Conservation (phyloP, 495 filamentous ascomycete species). For the Talaromyces trachyspermus region DNA sequence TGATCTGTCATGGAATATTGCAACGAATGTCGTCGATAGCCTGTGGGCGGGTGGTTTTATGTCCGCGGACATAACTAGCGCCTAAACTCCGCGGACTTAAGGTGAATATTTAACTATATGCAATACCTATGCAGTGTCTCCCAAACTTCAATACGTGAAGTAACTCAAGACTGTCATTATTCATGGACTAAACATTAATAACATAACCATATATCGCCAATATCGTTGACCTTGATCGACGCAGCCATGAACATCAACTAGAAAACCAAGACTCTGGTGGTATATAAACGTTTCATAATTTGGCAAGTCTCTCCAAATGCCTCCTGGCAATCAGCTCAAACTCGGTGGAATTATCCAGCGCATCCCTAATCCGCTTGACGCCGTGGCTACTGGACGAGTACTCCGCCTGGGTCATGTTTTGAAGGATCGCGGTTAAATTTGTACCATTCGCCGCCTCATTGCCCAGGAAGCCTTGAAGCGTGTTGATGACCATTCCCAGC, state of each 20-base stretch:
- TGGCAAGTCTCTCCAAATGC: constrained; percentile 2
- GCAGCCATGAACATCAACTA: background rate
- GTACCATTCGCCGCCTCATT: background rate
- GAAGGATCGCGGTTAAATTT: background rate
- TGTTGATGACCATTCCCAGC: constrained; percentile 24
- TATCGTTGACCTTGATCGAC: background rate
- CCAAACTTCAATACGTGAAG: too few relatives aligned
- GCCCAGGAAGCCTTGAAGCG: constrained; percentile 18
- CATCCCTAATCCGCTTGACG: background rate
- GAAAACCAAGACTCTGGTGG: background rate
- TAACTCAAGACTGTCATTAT: constrained; percentile 1
- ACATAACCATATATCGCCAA: background rate
- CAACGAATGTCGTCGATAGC: background rate
- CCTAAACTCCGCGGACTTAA: background rate
- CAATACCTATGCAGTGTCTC: too few relatives aligned
- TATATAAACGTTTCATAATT: background rate
- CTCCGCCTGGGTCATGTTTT: too few relatives aligned
- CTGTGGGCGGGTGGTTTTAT: background rate
- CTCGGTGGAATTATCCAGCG: background rate
- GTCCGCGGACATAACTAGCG: background rate
- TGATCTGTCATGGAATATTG: too few relatives aligned
- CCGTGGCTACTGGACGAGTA: too few relatives aligned
- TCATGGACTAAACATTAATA: constrained; percentile 7
- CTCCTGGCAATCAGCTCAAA: constrained; percentile 1
- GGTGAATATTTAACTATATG: background rate